Base-by-base conservation (phyloP, 148 eudicot species). In the Nyssa sinensis region DNA sequence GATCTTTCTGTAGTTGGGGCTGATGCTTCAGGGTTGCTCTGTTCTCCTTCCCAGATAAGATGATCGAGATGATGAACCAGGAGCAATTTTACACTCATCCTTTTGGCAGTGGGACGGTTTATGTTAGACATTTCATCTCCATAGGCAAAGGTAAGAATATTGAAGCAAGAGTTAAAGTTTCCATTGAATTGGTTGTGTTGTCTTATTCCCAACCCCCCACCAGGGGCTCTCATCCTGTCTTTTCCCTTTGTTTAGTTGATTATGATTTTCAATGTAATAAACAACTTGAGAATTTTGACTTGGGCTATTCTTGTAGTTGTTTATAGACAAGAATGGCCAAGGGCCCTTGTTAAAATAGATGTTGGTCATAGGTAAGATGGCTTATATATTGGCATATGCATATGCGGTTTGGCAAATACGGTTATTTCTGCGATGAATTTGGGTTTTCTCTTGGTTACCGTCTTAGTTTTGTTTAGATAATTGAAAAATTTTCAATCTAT, bases 1-100 rank as follows among this genome's bases (percentile, higher is more conserved):
- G 90, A 94, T 70, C 90, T 94, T 44, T 79, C 98, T 0, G 84
- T 83, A 28, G 81, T 92, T 37, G 98, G 98, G 17, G 83, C 95
- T 2, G 98, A 94, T 80, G 98, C 98, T 53, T 94, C 98, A n/a
- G 98, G 98, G 34, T 75, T 94, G 78, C 88, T 94, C 29, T 94
- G 97, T 62, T 94, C 97, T 16, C 87, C 97, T 74, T 79, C 96
- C 12, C 98, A 94, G 83, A 79, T 84, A 62, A 84, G 96, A 82
- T 93, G 81, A 90, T 78, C 57, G 27, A n/a, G 67, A 66, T 14
- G 57, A 30, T 23, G 59, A 78, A 39, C 69, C 31, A 85, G 39
- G 49, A 14, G 19, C 23, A 17, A 55, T 75, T 64, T 66, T 41
- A 32, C 34, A 47, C 17, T 66, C 71, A 66, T 66, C 57, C 17